These are phyloP conservation scores for Panicum miliaceum DNA, from an alignment of 176 grass and related monocot species.

Conservation along the genomic window DNA sequence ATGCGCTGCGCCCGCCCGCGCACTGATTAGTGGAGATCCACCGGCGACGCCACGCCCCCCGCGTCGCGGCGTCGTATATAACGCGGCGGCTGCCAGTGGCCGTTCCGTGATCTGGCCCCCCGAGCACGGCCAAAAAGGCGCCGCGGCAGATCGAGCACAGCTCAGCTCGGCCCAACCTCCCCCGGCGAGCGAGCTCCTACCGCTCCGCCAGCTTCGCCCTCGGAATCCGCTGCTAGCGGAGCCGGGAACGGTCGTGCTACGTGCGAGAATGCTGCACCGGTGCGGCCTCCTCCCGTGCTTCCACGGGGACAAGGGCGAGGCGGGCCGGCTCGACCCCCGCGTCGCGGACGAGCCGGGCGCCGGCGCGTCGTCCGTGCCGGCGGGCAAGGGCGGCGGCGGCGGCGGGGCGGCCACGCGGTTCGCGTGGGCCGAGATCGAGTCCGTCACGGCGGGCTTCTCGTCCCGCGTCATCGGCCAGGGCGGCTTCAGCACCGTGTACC, in stretches of 20 bases:
- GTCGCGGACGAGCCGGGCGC: constrained; percentile 51
- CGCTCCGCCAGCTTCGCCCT: not conserved
- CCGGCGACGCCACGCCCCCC: not conserved
- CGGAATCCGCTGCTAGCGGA: not conserved
- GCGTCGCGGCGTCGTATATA: constrained; percentile 23
- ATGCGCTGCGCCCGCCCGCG: not conserved
- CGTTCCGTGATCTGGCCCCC: constrained; percentile 11
- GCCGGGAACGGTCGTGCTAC: no score
- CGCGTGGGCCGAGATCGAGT: constrained; percentile 63
- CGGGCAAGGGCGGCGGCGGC: constrained; percentile 8
- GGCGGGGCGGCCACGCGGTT: constrained; percentile 29
- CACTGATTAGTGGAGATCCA: constrained; percentile 26
- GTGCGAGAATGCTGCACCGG: constrained; percentile 36
- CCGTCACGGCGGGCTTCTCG: constrained; percentile 59
- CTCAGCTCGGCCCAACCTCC: constrained; percentile 1
- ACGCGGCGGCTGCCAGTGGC: constrained; percentile 6
- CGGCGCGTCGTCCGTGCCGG: not conserved
- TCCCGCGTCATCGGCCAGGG: constrained; percentile 76
- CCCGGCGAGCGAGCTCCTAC: not conserved
- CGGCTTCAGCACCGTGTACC: constrained; percentile 80
- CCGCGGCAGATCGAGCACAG: not conserved
- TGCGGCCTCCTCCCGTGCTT: constrained; percentile 47
- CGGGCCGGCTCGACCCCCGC: constrained; percentile 29
- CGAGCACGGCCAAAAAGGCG: constrained; percentile 16
- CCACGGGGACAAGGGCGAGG: constrained; percentile 31